Percentiles rank a stretch among this genome's conserved stretches.
Evolutionary conservation across 345 rosid genomes (phyloP).

Genomic region (Raphanus sativus): DNA sequence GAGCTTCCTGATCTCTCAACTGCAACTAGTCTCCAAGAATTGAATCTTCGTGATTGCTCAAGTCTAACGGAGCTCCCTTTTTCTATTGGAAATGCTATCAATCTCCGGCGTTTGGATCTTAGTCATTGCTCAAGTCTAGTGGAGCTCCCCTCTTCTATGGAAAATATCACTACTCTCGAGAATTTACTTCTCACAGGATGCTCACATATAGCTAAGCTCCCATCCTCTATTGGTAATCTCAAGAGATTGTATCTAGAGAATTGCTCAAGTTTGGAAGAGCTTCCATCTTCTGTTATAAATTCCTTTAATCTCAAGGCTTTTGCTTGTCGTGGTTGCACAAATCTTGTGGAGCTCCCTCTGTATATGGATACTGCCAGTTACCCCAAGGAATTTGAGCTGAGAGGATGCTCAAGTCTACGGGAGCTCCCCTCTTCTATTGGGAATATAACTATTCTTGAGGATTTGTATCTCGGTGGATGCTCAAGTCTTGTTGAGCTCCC

Average conservation of each 20-base stretch:
- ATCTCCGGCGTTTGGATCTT: background rate
- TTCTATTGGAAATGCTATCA: background rate
- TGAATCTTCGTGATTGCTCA: background rate
- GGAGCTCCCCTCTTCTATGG: background rate
- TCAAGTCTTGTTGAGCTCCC: background rate
- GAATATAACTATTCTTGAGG: background rate
- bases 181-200: background rate
- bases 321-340: background rate
- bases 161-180: background rate
- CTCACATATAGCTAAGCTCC: background rate
- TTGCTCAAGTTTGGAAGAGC: background rate
- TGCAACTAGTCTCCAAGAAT: background rate
- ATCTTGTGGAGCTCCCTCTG: background rate
- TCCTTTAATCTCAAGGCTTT: background rate
- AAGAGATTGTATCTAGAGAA: background rate
- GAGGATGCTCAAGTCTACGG: background rate
- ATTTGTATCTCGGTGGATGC: background rate
- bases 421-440: background rate
- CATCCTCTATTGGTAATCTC: background rate
- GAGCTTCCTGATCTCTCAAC: background rate
- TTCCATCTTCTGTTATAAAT: background rate
- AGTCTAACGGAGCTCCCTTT: background rate
- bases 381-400: background rate
- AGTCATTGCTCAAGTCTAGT: background rate
- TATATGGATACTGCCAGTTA: no score